phyloP scores from a whole-genome alignment of 371 early-diverging fungal species.

The Apophysomyces sp. region DNA sequence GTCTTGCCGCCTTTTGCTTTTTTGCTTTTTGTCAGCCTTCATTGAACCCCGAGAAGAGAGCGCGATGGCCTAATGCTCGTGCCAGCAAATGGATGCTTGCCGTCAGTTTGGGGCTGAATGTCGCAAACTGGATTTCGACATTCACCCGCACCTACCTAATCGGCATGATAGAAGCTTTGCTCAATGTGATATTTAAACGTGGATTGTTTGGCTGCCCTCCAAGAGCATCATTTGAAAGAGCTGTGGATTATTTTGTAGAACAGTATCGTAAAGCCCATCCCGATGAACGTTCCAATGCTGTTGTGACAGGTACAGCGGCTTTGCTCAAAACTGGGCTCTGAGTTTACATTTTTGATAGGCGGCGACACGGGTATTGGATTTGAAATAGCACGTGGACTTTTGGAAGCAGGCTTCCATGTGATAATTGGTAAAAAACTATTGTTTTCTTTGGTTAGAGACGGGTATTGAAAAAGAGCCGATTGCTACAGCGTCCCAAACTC shows the following conservation, averaged over 20 bases:
- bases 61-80: background rate
- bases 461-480: background rate
- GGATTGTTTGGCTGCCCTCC: conserved; percentile 8
- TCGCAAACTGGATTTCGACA: background rate
- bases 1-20: background rate
- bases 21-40: background rate
- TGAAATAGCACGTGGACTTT: conserved; percentile 32
- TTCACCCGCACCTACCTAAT: conserved; percentile 27
- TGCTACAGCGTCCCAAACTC: background rate
- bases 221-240: conserved; percentile 6
- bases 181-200: conserved; percentile 26
- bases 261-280: background rate
- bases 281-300: conserved; percentile 6
- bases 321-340: background rate
- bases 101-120: background rate
- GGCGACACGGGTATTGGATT: conserved; percentile 50
- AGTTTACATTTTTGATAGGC: conserved; percentile 8
- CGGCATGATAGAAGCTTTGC: conserved; percentile 31
- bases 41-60: background rate
- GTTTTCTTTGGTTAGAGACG: background rate
- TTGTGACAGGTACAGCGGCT: conserved; percentile 24
- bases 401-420: conserved; percentile 31
- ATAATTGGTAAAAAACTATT: conserved; percentile 29
- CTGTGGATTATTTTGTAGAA: conserved; percentile 7
- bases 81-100: background rate